These are phyloP conservation scores for Entomortierella parvispora DNA, from an alignment of 192 early-diverging fungal species.

Conservation along the genomic window DNA sequence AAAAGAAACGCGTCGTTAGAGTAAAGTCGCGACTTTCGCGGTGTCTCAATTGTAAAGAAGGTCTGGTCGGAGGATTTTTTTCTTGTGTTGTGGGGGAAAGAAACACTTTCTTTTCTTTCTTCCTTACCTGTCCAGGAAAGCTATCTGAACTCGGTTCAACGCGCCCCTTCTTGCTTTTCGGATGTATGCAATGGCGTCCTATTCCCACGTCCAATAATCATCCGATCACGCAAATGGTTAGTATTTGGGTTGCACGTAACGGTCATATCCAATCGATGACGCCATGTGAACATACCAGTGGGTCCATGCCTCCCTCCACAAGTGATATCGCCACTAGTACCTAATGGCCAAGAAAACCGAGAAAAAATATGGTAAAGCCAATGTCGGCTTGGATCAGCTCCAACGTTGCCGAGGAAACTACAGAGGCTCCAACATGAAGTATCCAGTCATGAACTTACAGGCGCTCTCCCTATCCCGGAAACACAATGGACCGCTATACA, in stretches of 20 bases:
- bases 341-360: constrained; percentile 12
- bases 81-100: too few species aligned
- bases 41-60: background rate
- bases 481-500: constrained; percentile 74
- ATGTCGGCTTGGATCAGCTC: background rate
- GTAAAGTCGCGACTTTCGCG: too few species aligned
- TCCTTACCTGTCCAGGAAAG: constrained; percentile 53
- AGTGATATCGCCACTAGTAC: constrained; percentile 75
- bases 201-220: too few species aligned
- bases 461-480: constrained; percentile 79
- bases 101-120: background rate
- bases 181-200: constrained; percentile 58
- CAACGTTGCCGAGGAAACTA: background rate
- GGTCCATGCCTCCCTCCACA: constrained; percentile 78
- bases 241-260: too few species aligned
- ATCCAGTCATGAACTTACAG: constrained; percentile 43
- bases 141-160: constrained; percentile 55
- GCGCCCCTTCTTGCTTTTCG: constrained; percentile 52
- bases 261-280: too few species aligned
- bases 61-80: background rate
- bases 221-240: too few species aligned
- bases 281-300: constrained; percentile 67
- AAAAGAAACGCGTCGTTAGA: constrained; percentile 5
- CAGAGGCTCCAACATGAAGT: background rate
- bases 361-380: background rate